Percentiles rank a stretch among this genome's conserved stretches.
These are phyloP conservation scores for Cryphonectria naterciae DNA, from an alignment of 2,329 filamentous ascomycete genomes.

Conservation along the genomic window DNA sequence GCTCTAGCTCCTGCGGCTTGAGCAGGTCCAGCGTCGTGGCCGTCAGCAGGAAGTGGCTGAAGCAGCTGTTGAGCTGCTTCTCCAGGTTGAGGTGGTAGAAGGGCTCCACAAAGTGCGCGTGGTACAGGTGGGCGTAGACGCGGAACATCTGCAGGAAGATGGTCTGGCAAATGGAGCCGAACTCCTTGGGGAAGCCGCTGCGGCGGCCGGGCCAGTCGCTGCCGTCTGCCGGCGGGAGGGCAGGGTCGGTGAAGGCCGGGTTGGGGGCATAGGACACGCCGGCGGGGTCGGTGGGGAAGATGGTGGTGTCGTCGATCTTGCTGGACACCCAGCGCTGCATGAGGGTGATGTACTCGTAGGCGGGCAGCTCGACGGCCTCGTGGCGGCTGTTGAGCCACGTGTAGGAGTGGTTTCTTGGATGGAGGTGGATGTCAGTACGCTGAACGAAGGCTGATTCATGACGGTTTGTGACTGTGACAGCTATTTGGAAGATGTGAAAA, in stretches of 20 bases:
- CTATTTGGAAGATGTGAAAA: not conserved
- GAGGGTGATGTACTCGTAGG: conserved; percentile 79
- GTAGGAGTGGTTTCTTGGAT: conserved; percentile 70
- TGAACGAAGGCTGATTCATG: not conserved
- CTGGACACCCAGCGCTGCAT: conserved; percentile 87
- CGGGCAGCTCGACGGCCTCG: conserved; percentile 77
- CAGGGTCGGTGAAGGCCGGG: conserved; percentile 46
- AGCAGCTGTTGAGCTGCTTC: conserved; percentile 73
- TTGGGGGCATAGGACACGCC: conserved; percentile 58
- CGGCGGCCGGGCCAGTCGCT: conserved; percentile 77
- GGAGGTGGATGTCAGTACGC: not conserved
- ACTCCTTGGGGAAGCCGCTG: conserved; percentile 79
- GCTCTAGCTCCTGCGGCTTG: conserved; percentile 77
- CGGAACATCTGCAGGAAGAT: conserved; percentile 91
- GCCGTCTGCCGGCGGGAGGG: conserved; percentile 44
- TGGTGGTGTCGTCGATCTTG: conserved; percentile 76
- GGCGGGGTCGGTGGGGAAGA: conserved; percentile 77
- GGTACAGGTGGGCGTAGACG: conserved; percentile 88
- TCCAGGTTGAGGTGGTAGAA: conserved; percentile 72
- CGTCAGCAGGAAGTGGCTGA: conserved; percentile 71
- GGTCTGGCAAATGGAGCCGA: conserved; percentile 76
- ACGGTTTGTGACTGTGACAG: not conserved
- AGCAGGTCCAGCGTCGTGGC: conserved; percentile 71
- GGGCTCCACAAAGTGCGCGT: conserved; percentile 76
- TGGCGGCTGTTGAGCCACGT: conserved; percentile 82